Base-by-base conservation (phyloP, 2,329 filamentous ascomycete genomes). In the Cladophialophora bantiana region DNA sequence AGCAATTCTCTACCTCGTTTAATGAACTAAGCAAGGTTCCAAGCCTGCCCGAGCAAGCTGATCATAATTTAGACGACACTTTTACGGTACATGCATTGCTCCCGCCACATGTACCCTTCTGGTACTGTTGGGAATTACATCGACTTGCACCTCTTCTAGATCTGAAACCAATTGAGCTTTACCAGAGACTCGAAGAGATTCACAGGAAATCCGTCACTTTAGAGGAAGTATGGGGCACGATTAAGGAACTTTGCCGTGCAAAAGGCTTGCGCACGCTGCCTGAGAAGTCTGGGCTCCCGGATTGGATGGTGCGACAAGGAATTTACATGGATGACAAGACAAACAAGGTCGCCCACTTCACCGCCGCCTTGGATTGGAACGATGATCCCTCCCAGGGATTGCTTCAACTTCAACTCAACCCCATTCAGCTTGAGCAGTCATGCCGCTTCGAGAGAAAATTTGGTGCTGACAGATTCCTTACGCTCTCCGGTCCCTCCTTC, bases 381-480 rank as follows among this genome's bases (percentile, higher is more conserved):
- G 62, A 72, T 7, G 67, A 75, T 40, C 61, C 68, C 3, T 75
- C 79, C 48, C 31, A 32, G 6, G 76, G 78, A 0, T 73, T 79
- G 5, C 75, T 83, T 38, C 77, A 77, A 42, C 68, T 83, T 35
- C 76, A 62, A 13, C 70, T 83, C 31, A 79, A 80, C 31, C 77
- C 81, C 0, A 70, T 83, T 1, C 80, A 78, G 58, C 68, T 77
- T 4, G 81, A 83, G 20, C 63, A 74, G 57, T 78, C 79, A 10
- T 82, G 80, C 73, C 80, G 82, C 1, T 79, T 84, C 38, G 76
- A 79, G 57, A 76, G 82, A 20, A 77, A 79, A 35, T 83, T 82
- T 69, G 82, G 82, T 4, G 78, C 78, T 4, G 81, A 83, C 73
- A 74, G 82, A 35, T 83, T 83, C 64, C 71, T 83, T 13, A 77